Evolutionary conservation across 768 basidiomycete species (phyloP), one percentile per base, ranked within the genome.

Genomic region (Xerocomus brunneocitrinus): DNA sequence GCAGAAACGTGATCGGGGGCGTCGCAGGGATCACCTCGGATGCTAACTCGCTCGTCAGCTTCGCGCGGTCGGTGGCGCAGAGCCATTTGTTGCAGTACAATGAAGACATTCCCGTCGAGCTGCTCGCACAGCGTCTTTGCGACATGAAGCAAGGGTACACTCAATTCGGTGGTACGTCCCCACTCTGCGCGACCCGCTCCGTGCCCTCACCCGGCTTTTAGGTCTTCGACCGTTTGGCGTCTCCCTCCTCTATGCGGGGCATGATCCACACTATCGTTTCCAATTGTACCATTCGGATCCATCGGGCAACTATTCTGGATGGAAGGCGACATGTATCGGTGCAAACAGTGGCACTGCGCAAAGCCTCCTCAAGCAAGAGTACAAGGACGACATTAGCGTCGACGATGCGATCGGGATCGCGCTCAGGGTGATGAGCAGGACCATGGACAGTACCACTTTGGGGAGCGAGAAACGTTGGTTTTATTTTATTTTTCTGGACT

Each of bases 101-200:
- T 65, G 92, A 98, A 71, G 95, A 97, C 67, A 98, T 99, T 61
- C 95, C 95, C 5, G 97, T 98, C 30, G 97, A 99, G 71, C 76
- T 95, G 62, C 84, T 99, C 51, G 89, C 94, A 12, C 94, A 98
- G 67, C 80, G 88, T 51, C 73, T 99, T 54, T 98, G 95, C 64
- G 91, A 99, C 73, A 83, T 95, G 77, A 99, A 99, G 76, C 97
- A 99, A 69, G 94, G 94, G 8, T 98, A 98, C 68, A 98, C 95
- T 36, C 95, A 98, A 65, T 95, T 83, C 59, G 95, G 95, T 76
- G 95, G 93, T 89, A 60, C 56, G 80, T 52, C 36, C n/a, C 19
- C 0, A 12, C 36, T 19, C 6, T 32, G 2, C 10, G 5, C 32
- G n/a, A 19, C 5, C 22, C 3, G 14, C n/a, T 22, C 22, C 40